phyloP scores from a whole-genome alignment of 106 monocot genomes.

The Xerophyta viscosa region DNA sequence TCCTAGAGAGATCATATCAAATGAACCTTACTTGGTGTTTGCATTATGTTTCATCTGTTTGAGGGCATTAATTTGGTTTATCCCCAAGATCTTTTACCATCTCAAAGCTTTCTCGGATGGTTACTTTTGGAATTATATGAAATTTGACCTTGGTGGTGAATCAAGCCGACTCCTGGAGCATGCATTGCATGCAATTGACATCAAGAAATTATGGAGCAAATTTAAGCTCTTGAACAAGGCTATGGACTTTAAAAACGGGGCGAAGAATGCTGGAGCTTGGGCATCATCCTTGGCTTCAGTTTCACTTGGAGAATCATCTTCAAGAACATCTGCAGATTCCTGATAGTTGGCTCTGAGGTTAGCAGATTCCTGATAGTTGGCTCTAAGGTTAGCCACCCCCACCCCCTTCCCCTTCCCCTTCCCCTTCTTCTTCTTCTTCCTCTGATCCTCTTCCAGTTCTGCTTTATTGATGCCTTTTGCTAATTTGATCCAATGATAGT shows the following conservation, averaged over 20 bases:
- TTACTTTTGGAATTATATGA: constrained; percentile 15
- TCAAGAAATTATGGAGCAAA: constrained; percentile 63
- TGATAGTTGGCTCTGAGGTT: too few relatives aligned
- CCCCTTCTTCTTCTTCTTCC: too few relatives aligned
- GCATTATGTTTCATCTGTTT: constrained; percentile 44
- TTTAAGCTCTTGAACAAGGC: constrained; percentile 52
- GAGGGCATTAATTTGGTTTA: constrained; percentile 22
- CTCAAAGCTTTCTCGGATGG: constrained; percentile 30
- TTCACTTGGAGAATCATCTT: constrained; percentile 60
- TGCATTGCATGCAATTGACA: constrained; percentile 37
- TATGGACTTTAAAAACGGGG: constrained; percentile 60
- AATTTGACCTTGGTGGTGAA: constrained; percentile 45
- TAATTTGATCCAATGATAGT: too few relatives aligned
- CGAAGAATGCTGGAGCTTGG: constrained; percentile 75
- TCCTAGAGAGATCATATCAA: constrained; percentile 25
- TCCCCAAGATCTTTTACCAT: constrained; percentile 25
- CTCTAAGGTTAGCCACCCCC: too few relatives aligned
- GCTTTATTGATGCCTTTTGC: too few relatives aligned
- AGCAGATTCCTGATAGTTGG: too few relatives aligned
- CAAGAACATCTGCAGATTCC: too few relatives aligned
- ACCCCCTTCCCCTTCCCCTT: too few relatives aligned
- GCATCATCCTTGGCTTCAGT: constrained; percentile 83
- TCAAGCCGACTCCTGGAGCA: constrained; percentile 42
- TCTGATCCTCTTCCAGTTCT: too few relatives aligned
- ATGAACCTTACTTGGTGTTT: constrained; percentile 53